Percentiles rank a stretch among this genome's conserved stretches.
Evolutionary conservation across 371 early-diverging fungal species (phyloP).

Genomic region (Mortierella sp.): DNA sequence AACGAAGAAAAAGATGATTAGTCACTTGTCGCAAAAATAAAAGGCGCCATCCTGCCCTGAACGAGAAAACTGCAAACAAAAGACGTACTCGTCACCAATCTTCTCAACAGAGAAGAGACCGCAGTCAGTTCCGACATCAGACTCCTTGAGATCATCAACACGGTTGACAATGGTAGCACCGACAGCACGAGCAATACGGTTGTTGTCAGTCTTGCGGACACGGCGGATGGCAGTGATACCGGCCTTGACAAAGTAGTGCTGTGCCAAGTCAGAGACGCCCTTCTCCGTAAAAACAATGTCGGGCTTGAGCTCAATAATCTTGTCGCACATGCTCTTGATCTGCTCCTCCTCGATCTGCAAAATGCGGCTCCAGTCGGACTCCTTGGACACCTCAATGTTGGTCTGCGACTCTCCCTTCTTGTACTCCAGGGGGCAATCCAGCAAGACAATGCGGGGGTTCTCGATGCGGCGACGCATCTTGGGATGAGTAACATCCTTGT

Average conservation of each 20-base stretch:
- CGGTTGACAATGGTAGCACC: conserved; percentile 99
- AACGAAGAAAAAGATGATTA: not conserved
- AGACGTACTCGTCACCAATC: conserved; percentile 96
- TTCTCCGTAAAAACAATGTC: conserved; percentile 99
- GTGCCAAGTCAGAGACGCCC: conserved; percentile 98
- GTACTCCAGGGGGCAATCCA: conserved; percentile 99
- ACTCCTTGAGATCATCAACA: conserved; percentile 96
- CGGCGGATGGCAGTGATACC: conserved; percentile 99
- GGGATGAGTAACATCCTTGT: conserved; percentile 99
- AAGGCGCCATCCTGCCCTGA: conserved; percentile 63
- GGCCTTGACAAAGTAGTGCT: conserved; percentile 97
- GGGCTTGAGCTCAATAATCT: conserved; percentile 97
- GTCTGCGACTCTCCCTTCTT: conserved; percentile 99
- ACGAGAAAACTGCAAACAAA: not conserved
- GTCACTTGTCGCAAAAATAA: not conserved
- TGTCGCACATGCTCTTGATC: conserved; percentile 96
- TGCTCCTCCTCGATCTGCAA: conserved; percentile 99
- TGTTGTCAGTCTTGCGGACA: conserved; percentile 99
- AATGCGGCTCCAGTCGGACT: conserved; percentile 96
- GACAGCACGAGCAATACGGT: conserved; percentile 98
- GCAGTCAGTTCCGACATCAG: conserved; percentile 96
- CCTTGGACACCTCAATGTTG: conserved; percentile 98
- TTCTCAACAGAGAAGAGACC: conserved; percentile 97
- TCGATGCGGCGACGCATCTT: conserved; percentile 99
- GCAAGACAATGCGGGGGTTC: conserved; percentile 97